phyloP scores from a whole-genome alignment of 495 filamentous ascomycete genomes.

The Beverwykella pulmonaria region DNA sequence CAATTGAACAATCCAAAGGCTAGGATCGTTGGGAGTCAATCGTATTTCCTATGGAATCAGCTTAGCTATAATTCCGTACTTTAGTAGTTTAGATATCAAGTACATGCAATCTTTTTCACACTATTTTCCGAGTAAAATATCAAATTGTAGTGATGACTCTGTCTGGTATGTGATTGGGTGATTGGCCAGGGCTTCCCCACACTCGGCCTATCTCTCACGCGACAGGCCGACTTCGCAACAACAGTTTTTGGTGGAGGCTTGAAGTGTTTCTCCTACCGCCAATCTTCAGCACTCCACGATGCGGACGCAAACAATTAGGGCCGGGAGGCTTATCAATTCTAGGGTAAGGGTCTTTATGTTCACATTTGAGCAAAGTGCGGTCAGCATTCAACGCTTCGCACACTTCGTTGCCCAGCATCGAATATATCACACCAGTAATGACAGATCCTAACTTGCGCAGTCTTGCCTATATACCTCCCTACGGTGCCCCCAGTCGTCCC shows the following conservation, averaged over 20 bases:
- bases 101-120: no score
- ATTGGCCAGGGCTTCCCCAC: background rate
- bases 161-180: conserved; percentile 19
- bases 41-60: background rate
- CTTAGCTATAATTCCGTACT: background rate
- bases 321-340: conserved; percentile 9
- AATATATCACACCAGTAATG: background rate
- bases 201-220: background rate
- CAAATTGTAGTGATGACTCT: conserved; percentile 8
- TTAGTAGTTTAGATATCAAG: no score
- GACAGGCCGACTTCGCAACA: conserved; percentile 22
- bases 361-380: background rate
- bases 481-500: background rate
- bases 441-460: conserved; percentile 7
- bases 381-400: background rate
- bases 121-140: no score
- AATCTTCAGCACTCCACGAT: conserved; percentile 15
- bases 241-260: background rate
- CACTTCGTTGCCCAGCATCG: no score
- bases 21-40: background rate
- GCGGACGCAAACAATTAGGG: conserved; percentile 20
- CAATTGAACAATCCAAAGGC: background rate
- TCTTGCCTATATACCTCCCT: conserved; percentile 6
- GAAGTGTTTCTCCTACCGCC: background rate
- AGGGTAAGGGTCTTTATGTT: conserved; percentile 12